Conservation (phyloP, 192 early-diverging fungal genomes). For the Rhizophagus clarus region DNA sequence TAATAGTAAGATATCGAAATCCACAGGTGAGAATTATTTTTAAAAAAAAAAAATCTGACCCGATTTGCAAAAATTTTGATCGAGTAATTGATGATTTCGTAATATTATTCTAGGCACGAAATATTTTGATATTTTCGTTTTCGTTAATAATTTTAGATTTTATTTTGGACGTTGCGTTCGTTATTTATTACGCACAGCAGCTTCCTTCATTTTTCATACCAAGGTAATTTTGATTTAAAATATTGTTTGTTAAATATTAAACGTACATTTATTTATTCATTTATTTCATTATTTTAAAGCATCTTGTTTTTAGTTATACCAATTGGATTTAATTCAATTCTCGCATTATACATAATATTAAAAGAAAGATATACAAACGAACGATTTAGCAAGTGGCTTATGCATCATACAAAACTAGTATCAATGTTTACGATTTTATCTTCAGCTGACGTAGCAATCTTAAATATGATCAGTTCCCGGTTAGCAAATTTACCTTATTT, state of each 20-base stretch:
- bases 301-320: neutral
- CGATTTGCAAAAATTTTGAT: too few species aligned
- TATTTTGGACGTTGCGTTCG: neutral
- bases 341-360: neutral
- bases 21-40: neutral
- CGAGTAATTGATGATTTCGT: too few species aligned
- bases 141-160: slow-evolving; percentile 2
- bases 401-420: neutral
- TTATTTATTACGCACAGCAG: neutral
- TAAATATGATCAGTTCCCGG: neutral
- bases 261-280: too few species aligned
- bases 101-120: neutral
- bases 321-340: neutral
- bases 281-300: neutral
- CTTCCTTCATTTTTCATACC: neutral
- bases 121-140: neutral
- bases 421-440: neutral
- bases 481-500: neutral
- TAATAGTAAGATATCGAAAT: neutral
- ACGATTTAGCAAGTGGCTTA: neutral
- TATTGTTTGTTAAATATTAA: too few species aligned
- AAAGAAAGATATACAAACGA: slow-evolving; percentile 7
- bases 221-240: neutral
- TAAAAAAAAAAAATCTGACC: too few species aligned
- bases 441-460: neutral